These are phyloP conservation scores for Thraustochytrium sp. DNA, from an alignment of 352 stramenopile genomes.

Conservation along the genomic window DNA sequence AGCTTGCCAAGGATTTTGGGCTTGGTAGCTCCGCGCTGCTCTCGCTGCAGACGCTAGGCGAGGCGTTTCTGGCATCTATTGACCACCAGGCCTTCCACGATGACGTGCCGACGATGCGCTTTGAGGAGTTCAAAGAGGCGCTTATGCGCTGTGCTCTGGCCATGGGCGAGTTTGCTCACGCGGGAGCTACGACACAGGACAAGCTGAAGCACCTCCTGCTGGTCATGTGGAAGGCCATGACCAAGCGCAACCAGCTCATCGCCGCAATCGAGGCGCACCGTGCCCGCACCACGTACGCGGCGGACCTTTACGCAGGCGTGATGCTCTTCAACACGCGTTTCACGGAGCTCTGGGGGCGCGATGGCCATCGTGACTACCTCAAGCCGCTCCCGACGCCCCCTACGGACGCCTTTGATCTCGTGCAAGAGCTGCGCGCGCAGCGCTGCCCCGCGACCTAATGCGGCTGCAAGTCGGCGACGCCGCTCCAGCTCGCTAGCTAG, in stretches of 20 bases:
- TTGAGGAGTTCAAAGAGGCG: constrained; percentile 52
- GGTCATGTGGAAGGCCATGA: constrained; percentile 47
- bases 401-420: constrained; percentile 20
- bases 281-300: constrained; percentile 35
- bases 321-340: constrained; percentile 47
- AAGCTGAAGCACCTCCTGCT: constrained; percentile 47
- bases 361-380: constrained; percentile 46
- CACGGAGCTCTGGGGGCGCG: constrained; percentile 36
- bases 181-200: neutral
- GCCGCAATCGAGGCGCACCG: neutral
- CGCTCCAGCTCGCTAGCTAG: too few species aligned
- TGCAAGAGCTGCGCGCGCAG: neutral
- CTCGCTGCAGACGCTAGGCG: constrained; percentile 47
- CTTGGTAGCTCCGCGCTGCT: constrained; percentile 45
- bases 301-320: constrained; percentile 37
- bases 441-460: too few species aligned
- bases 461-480: too few species aligned
- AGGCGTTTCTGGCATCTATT: constrained; percentile 48
- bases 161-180: constrained; percentile 1
- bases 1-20: constrained; percentile 52
- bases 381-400: neutral
- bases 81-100: constrained; percentile 1
- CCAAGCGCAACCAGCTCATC: neutral
- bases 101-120: constrained; percentile 46
- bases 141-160: constrained; percentile 51